Percentiles rank a stretch among this genome's conserved stretches.
phyloP scores from a whole-genome alignment of 2,329 filamentous ascomycete species.

The Blastomyces parvus region DNA sequence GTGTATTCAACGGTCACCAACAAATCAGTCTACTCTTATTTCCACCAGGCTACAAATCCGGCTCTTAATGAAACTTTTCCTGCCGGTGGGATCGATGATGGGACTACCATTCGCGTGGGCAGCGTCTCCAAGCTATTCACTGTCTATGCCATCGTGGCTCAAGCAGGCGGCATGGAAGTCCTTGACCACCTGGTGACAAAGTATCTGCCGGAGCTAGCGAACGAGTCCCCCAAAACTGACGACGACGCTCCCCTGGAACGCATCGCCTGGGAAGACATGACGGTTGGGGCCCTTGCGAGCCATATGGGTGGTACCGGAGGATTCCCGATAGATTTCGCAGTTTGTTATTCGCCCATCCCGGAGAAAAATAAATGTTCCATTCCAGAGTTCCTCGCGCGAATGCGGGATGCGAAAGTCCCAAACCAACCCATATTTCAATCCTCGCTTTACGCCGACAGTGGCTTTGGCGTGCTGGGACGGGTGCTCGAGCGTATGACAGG shows the following conservation, averaged over 20 bases:
- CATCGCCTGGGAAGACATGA: neutral
- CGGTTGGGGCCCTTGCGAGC: neutral
- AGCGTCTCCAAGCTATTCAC: conserved; percentile 1
- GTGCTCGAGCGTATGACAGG: neutral
- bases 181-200: neutral
- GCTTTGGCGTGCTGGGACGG: neutral
- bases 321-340: neutral
- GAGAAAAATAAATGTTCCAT: neutral
- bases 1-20: neutral
- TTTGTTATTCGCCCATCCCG: neutral
- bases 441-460: neutral
- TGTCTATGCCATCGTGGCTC: neutral
- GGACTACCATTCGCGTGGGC: neutral
- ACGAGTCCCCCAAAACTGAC: neutral
- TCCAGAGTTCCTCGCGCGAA: neutral
- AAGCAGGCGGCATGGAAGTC: neutral
- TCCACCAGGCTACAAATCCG: neutral
- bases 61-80: neutral
- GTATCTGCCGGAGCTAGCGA: neutral
- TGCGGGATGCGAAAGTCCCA: neutral
- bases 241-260: neutral
- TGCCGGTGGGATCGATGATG: neutral
- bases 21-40: neutral
- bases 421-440: neutral
- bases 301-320: neutral